Evolutionary conservation across 116 monocot genomes (phyloP).

Genomic region (Phalaenopsis hybrid): DNA sequence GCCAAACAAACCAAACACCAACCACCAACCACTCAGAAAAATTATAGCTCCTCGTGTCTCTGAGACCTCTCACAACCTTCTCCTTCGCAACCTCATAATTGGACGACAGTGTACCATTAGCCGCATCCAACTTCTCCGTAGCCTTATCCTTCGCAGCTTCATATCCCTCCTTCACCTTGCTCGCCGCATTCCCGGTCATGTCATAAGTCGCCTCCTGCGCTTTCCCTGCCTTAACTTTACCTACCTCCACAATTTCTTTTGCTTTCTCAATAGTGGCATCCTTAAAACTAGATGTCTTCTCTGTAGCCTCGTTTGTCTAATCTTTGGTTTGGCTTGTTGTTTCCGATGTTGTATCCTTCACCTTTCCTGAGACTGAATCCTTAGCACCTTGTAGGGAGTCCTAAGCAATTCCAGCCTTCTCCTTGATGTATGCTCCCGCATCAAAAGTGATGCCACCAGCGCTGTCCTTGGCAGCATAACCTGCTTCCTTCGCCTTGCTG

Average conservation of each 20-base stretch:
- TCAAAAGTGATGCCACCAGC: conserved; percentile 11
- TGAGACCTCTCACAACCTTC: conserved; percentile 8
- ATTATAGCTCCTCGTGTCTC: conserved; percentile 10
- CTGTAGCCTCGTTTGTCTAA: not conserved
- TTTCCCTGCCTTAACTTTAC: not conserved
- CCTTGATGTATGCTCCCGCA: not conserved
- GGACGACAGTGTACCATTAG: conserved; percentile 3
- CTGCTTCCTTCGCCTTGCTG: conserved; percentile 5
- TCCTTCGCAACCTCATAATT: conserved; percentile 11
- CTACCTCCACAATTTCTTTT: not conserved
- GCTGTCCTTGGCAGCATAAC: not conserved
- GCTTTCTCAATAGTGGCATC: not conserved
- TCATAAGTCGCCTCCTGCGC: not conserved
- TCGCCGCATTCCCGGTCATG: not conserved
- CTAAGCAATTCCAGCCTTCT: not conserved
- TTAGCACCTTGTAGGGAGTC: not conserved
- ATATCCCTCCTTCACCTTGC: conserved; percentile 19
- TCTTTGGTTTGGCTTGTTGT: not conserved
- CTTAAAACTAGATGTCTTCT: not conserved
- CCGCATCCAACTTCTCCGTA: not conserved
- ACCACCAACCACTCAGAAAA: not conserved
- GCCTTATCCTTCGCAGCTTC: conserved; percentile 4
- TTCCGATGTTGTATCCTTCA: not conserved
- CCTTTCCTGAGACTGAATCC: not conserved
- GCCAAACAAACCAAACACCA: not conserved